Evolutionary conservation across 192 early-diverging fungal genomes (phyloP).

Genomic region (Neocallimastix lanati): DNA sequence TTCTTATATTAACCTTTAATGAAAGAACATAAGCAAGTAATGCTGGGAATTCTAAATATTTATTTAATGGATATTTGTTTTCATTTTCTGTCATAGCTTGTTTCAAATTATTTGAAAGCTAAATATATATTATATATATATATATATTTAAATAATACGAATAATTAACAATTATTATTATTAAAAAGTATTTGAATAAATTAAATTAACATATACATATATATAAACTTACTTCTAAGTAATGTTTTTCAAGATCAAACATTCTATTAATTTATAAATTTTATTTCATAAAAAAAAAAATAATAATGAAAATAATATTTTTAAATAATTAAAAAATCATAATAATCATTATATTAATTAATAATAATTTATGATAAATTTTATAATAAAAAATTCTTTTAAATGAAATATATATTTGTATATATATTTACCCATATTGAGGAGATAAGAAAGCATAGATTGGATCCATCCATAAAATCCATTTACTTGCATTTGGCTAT

Average conservation of each 20-base stretch:
- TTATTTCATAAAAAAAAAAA: too few species aligned
- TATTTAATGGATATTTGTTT: conserved; percentile 44
- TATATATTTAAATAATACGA: too few species aligned
- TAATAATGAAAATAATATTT: too few species aligned
- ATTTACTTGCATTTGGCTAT: conserved; percentile 62
- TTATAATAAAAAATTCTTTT: too few species aligned
- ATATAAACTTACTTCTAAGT: conserved; percentile 10
- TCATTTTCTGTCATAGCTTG: conserved; percentile 19
- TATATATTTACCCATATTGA: conserved; percentile 36
- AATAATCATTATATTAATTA: too few species aligned
- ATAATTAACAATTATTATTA: too few species aligned
- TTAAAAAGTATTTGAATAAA: too few species aligned
- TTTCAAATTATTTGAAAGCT: conserved; percentile 27
- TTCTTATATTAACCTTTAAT: conserved; percentile 51
- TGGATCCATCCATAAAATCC: conserved; percentile 67
- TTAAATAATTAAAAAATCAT: too few species aligned
- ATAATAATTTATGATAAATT: too few species aligned
- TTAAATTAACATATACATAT: not conserved
- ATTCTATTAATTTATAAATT: not conserved
- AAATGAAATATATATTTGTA: not conserved
- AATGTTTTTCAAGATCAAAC: conserved; percentile 45
- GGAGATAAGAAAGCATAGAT: conserved; percentile 47
- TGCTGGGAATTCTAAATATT: conserved; percentile 42
- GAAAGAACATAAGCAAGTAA: conserved; percentile 45
- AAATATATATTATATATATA: not conserved